Conservation (phyloP, 441 rosid genomes). For the Mallotus japonicus region DNA sequence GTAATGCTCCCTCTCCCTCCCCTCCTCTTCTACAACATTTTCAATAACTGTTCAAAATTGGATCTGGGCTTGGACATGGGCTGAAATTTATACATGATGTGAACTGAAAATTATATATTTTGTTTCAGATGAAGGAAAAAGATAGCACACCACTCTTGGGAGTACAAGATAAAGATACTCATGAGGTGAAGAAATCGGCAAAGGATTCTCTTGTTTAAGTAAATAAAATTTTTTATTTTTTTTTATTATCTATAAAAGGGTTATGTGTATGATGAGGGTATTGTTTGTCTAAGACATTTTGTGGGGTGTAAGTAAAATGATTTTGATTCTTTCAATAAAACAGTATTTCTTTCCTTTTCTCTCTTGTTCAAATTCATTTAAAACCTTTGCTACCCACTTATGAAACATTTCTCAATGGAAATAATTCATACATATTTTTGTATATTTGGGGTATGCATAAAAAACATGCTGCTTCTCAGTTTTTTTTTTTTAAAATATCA, state of each 20-base stretch:
- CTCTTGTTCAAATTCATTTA: background rate
- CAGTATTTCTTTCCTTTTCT: background rate
- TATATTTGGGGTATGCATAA: too few species aligned
- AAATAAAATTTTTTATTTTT: background rate
- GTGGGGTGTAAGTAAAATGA: slow-evolving; percentile 37
- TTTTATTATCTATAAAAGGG: background rate
- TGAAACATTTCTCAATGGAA: too few species aligned
- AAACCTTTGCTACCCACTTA: too few species aligned
- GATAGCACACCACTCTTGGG: slow-evolving; percentile 61
- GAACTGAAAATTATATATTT: too few species aligned
- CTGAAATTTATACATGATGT: background rate
- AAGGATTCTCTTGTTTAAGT: slow-evolving; percentile 69
- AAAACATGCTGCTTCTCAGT: too few species aligned
- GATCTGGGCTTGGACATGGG: too few species aligned
- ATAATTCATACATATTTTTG: too few species aligned
- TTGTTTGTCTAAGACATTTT: slow-evolving; percentile 19
- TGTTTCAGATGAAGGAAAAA: slow-evolving; percentile 59
- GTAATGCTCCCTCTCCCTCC: slow-evolving; percentile 18
- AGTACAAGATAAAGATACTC: slow-evolving; percentile 60
- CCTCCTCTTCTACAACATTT: too few species aligned
- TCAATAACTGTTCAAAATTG: too few species aligned
- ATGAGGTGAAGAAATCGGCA: slow-evolving; percentile 57
- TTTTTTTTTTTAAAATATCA: too few species aligned
- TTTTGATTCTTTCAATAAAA: slow-evolving; percentile 42
- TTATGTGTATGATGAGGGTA: background rate